phyloP scores from a whole-genome alignment of 2,329 filamentous ascomycete species.

The Setomelanomma holmii region DNA sequence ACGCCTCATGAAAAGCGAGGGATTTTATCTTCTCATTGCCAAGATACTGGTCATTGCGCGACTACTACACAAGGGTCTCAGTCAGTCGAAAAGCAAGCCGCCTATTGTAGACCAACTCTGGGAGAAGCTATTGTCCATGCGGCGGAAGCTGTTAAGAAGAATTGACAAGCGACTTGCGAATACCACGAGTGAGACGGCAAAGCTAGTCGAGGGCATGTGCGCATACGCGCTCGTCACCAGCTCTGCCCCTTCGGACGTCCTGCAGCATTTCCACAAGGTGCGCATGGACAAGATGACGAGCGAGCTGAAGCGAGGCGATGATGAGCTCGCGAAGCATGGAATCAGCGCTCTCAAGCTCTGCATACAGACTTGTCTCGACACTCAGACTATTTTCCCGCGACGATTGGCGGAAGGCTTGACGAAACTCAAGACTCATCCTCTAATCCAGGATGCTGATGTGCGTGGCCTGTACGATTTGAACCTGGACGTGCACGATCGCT shows the following conservation, averaged over 20 bases:
- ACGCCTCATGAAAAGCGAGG: conserved; percentile 60
- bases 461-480: conserved; percentile 72
- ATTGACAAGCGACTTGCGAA: conserved; percentile 62
- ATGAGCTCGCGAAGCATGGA: conserved; percentile 60
- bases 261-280: conserved; percentile 79
- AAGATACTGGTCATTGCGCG: conserved; percentile 76
- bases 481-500: conserved; percentile 77
- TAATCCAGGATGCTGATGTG: conserved; percentile 76
- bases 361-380: conserved; percentile 76
- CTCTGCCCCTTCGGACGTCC: conserved; percentile 78
- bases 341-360: conserved; percentile 74
- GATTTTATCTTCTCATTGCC: conserved; percentile 63
- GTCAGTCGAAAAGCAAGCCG: conserved; percentile 56
- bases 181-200: conserved; percentile 47
- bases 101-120: conserved; percentile 68
- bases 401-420: conserved; percentile 73
- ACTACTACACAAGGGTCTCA: conserved; percentile 76
- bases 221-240: conserved; percentile 84
- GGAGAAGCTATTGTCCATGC: conserved; percentile 68
- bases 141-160: conserved; percentile 69
- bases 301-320: conserved; percentile 61
- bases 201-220: conserved; percentile 74
- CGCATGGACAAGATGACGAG: conserved; percentile 72
- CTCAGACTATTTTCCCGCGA: conserved; percentile 76
- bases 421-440: conserved; percentile 70